These are phyloP conservation scores for Vitis hybrid DNA, from an alignment of 177 flowering plant genomes.

Conservation along the genomic window DNA sequence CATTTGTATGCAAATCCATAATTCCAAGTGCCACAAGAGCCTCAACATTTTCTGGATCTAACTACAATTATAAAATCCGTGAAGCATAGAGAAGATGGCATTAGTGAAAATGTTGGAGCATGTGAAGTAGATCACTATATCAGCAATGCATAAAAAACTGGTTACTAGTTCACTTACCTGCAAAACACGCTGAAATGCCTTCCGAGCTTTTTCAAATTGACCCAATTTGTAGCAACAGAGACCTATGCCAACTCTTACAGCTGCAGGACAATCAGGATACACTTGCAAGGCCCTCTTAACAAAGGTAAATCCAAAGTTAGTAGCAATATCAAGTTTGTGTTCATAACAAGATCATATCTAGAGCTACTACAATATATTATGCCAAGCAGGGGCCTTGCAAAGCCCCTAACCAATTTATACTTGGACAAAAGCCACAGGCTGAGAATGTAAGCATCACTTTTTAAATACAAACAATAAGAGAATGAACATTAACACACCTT, in stretches of 20 bases:
- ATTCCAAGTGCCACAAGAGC: constrained; percentile 92
- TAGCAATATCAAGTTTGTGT: constrained; percentile 6
- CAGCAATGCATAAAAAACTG: background rate
- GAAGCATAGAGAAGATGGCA: constrained; percentile 3
- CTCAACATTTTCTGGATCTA: constrained; percentile 95
- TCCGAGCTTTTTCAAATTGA: constrained; percentile 84
- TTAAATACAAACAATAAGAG: constrained; percentile 3
- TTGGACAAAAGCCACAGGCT: background rate
- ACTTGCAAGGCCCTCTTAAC: constrained; percentile 85
- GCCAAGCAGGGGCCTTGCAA: background rate
- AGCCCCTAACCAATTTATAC: background rate
- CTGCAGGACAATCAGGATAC: constrained; percentile 80
- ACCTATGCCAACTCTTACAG: constrained; percentile 92
- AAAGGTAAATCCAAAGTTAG: constrained; percentile 21
- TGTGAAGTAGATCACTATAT: background rate
- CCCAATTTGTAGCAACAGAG: constrained; percentile 88
- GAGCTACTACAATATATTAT: background rate
- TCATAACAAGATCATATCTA: background rate
- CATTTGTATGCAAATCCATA: constrained; percentile 80
- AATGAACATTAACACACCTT: constrained; percentile 51
- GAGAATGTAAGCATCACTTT: background rate
- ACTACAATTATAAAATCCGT: constrained; percentile 38
- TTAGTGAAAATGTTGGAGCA: constrained; percentile 10
- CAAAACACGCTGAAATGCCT: constrained; percentile 83
- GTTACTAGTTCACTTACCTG: constrained; percentile 56